phyloP scores from a whole-genome alignment of 805 yeast species.

The Candida sithepensis region DNA sequence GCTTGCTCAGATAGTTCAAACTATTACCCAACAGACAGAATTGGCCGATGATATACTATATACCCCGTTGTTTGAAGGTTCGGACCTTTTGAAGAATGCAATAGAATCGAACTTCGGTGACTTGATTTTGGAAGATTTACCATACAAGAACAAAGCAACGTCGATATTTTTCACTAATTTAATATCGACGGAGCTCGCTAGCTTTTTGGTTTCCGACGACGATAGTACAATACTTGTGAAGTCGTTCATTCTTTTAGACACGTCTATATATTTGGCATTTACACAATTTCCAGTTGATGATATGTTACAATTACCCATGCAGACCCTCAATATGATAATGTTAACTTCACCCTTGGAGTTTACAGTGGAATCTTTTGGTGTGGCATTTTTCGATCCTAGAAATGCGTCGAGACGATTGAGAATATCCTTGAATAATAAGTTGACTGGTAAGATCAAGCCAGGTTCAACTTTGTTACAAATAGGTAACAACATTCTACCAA shows the following conservation, averaged over 20 bases:
- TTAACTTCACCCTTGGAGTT: constrained; percentile 18
- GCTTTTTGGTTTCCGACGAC: neutral
- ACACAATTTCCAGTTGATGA: constrained; percentile 5
- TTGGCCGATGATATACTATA: constrained; percentile 1
- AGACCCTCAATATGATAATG: constrained; percentile 24
- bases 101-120: constrained; percentile 5
- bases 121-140: constrained; percentile 8
- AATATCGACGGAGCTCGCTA: constrained; percentile 5
- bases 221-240: constrained; percentile 4
- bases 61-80: constrained; percentile 1
- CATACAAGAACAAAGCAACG: constrained; percentile 5
- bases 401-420: constrained; percentile 14
- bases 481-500: constrained; percentile 25
- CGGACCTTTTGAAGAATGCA: neutral
- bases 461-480: constrained; percentile 29
- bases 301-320: constrained; percentile 23
- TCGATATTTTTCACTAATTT: constrained; percentile 13
- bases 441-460: constrained; percentile 30
- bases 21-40: neutral
- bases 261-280: constrained; percentile 17
- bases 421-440: constrained; percentile 22
- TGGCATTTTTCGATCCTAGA: constrained; percentile 14
- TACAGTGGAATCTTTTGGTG: constrained; percentile 19
- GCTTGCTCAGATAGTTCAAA: constrained; percentile 3
- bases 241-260: constrained; percentile 20